Evolutionary conservation across 2,329 filamentous ascomycete species (phyloP).

Genomic region (Fusarium nurragi): DNA sequence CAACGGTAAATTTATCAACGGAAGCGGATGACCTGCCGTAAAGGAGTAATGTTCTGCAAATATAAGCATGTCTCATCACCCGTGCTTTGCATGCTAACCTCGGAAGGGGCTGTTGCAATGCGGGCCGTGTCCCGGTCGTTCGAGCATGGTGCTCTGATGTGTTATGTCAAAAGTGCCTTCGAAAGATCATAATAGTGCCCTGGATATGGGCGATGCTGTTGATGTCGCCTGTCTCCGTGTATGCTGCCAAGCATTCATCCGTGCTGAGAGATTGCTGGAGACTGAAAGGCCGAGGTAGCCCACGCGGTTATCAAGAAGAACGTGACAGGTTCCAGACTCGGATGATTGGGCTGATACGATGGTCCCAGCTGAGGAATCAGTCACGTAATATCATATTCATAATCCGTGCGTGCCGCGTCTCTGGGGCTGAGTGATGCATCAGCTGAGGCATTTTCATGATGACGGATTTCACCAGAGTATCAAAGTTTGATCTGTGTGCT

Average conservation of each 20-base stretch:
- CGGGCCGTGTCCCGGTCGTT: slow-evolving; percentile 1
- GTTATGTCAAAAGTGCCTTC: not conserved
- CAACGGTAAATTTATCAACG: not conserved
- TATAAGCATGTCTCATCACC: not conserved
- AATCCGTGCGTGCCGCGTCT: slow-evolving; percentile 63
- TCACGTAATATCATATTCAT: slow-evolving; percentile 78
- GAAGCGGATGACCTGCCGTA: not conserved
- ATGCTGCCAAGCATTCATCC: not conserved
- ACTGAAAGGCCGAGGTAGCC: not conserved
- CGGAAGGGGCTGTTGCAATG: not conserved
- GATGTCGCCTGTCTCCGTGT: too few species aligned
- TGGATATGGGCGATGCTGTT: too few species aligned
- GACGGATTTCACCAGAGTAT: not conserved
- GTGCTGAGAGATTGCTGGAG: not conserved
- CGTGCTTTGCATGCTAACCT: slow-evolving; percentile 1
- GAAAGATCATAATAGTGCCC: not conserved
- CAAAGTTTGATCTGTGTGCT: not conserved
- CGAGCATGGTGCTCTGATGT: not conserved
- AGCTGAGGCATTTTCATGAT: slow-evolving; percentile 2
- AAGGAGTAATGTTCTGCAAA: not conserved
- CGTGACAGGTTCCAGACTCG: slow-evolving; percentile 68
- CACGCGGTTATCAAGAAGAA: not conserved
- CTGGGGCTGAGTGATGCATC: slow-evolving; percentile 61
- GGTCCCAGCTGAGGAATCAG: slow-evolving; percentile 79
- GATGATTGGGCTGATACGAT: slow-evolving; percentile 69